Evolutionary conservation across 2,329 filamentous ascomycete genomes (phyloP), one percentile per base, ranked within the genome.

Genomic region (Clarireedia monteithiana): DNA sequence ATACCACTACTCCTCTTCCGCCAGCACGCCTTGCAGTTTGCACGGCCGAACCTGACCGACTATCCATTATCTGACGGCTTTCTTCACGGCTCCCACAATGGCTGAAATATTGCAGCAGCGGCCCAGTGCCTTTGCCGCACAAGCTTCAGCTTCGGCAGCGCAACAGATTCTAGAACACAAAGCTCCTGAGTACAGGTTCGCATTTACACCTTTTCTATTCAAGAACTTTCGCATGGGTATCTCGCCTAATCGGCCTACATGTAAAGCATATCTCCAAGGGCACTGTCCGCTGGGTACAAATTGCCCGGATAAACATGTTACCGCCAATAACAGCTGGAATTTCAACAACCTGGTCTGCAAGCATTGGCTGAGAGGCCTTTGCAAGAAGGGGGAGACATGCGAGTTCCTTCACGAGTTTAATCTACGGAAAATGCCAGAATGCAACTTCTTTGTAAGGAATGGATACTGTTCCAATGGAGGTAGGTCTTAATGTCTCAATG

Each of bases 391-490:
- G 66, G 87, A 96, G 69, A 83, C 85, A 64, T 99, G 94, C 83
- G 94, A 99, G 76, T 99, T 97, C 68, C 78, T 97, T 49, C 94
- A 99, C 78, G 94, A 97, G 74, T 99, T 96, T 77, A 97, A 99
- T 74, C 81, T 99, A 64, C 85, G 94, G 61, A 91, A 94, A 72
- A 97, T 97, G 90, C 91, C 94, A 60, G 94, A 97, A 75, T 99
- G 94, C 75, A 95, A 95, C 68, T 95, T 96, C 73, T 97, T 92
- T 74, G 85, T 91, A 57, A 83, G 91, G 59, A 95, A 94, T 69
- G 90, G 90, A 55, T 96, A 95, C 71, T 99, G 94, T 74, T 89
- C 88, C 61, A 96, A 96, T 73, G 94, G 92, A 63, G 67, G 67
- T 67, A 65, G 38, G 63, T 60, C 34, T 44, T 10, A 6, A 12